Evolutionary conservation across 306 rosid species (phyloP), one percentile per base, ranked within the genome.

Genomic region (Phaseolus lunatus): DNA sequence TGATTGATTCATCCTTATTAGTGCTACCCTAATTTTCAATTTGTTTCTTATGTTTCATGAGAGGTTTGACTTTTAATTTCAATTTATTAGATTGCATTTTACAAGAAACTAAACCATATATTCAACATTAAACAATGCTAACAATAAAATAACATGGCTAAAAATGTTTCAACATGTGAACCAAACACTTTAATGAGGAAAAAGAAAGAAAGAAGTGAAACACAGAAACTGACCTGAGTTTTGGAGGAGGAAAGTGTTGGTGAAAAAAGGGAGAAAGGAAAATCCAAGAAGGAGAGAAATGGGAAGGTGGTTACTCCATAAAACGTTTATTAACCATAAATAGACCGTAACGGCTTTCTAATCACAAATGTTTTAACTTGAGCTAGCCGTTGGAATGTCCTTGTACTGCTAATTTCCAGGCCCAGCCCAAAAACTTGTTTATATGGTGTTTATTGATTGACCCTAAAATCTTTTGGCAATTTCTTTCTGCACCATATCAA

Each of bases 221-320:
- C 79, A 70, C 31, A 83, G 76, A 80, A 83, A 85, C 27, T 48
- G 76, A 89, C 94, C 89, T 81, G 86, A 73, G 73, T 24, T n/a
- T 76, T 31, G 33, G 41, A 47, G 80, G 56, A 29, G 66, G 67
- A 62, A 58, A 58, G 67, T 78, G 70, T 72, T 72, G 69, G 61
- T 39, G 44, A 9, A 29, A 66, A 71, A 39, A 72, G 27, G 70
- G 41, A 24, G 78, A 31, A 83, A 67, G 50, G 59, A 18, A 69
- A 78, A 79, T 43, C 37, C 4, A n/a, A 66, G 79, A 75, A 45
- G 16, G 19, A 58, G 72, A 67, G 23, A 49, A 78, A 73, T 62
- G 33, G 7, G 23, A 65, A 16, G 61, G 61, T 54, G 24, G 63
- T 74, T 61, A 14, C 19, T 58, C 48, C 58, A 56, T 37, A 44